Evolutionary conservation across 768 basidiomycete genomes (phyloP).

Genomic region (Myochromella boudieri): DNA sequence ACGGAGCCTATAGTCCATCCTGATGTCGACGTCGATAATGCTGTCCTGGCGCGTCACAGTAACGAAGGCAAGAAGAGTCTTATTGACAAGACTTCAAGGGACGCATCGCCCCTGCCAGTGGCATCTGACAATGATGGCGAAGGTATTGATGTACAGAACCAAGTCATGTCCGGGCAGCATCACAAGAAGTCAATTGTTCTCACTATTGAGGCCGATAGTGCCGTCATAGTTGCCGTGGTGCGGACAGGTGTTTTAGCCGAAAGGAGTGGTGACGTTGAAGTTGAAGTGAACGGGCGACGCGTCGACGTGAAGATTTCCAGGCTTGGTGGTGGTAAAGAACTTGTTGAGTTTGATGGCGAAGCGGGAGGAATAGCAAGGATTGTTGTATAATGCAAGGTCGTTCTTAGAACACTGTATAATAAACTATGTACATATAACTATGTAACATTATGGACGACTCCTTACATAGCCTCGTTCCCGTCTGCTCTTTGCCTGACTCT

Average conservation of each 20-base stretch:
- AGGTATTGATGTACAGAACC: no score
- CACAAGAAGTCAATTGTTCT: no score
- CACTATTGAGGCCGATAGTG: slow-evolving; percentile 18
- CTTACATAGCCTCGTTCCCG: slow-evolving; percentile 16
- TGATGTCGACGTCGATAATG: no score
- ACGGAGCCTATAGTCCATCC: no score
- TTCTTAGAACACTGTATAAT: background rate
- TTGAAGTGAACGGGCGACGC: slow-evolving; percentile 27
- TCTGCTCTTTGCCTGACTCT: slow-evolving; percentile 17
- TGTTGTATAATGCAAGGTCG: background rate
- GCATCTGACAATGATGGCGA: no score
- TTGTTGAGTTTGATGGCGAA: slow-evolving; percentile 22
- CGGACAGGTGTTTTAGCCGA: slow-evolving; percentile 7
- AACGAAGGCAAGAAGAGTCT: no score
- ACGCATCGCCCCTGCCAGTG: no score
- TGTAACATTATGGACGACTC: background rate
- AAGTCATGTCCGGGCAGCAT: no score
- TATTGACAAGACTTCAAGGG: no score
- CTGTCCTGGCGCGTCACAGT: no score
- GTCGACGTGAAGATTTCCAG: slow-evolving; percentile 19
- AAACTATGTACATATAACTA: slow-evolving; percentile 3
- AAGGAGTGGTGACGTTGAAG: slow-evolving; percentile 10
- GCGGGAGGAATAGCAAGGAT: slow-evolving; percentile 25
- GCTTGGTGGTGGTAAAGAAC: slow-evolving; percentile 14
- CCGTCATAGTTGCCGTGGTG: slow-evolving; percentile 17